Conservation (phyloP, 2,329 filamentous ascomycete genomes). For the Botrytis fabae region DNA sequence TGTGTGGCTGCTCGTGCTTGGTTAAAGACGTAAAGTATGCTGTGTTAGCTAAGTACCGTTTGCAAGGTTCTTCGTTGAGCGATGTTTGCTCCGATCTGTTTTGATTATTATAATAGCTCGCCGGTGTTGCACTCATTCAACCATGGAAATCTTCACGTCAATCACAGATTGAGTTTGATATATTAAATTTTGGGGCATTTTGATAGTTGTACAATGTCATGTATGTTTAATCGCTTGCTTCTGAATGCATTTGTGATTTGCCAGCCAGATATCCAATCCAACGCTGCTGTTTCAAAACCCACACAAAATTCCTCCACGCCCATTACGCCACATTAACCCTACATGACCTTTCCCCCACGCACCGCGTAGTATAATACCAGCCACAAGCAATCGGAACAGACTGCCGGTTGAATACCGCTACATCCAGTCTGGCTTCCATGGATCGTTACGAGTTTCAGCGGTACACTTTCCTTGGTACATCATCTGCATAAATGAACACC, state of each 20-base stretch:
- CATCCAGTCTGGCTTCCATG: not conserved
- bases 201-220: slow-evolving; percentile 5
- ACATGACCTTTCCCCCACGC: slow-evolving; percentile 8
- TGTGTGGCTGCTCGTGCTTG: not conserved
- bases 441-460: slow-evolving; percentile 29
- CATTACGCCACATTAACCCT: not conserved
- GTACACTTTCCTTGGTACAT: slow-evolving; percentile 38
- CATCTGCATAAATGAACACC: slow-evolving; percentile 39
- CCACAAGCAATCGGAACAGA: slow-evolving; percentile 15
- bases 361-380: not conserved
- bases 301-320: not conserved
- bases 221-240: not conserved
- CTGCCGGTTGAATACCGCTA: not conserved
- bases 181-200: not conserved
- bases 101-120: not conserved
- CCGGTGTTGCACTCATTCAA: not conserved
- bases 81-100: not conserved
- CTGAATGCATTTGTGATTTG: not conserved
- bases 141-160: not conserved
- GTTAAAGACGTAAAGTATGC: not conserved
- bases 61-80: not conserved
- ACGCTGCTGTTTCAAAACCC: not conserved
- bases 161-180: not conserved
- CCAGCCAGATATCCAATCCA: slow-evolving; percentile 14
- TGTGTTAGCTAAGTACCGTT: not conserved